Conservation (phyloP, 164 flowering plant genomes). For the Magnolia sinica region DNA sequence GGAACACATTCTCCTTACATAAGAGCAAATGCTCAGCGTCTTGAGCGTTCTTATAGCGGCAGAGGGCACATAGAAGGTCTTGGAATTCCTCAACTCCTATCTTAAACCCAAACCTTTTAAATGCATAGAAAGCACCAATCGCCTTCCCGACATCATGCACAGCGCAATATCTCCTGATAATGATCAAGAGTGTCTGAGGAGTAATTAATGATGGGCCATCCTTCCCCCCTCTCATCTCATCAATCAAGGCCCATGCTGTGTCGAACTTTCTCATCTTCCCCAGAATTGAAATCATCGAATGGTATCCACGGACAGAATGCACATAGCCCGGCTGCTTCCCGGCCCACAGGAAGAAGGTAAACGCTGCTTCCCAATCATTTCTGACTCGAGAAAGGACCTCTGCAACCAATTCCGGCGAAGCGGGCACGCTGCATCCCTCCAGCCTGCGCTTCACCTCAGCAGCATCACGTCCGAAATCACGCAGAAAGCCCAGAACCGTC, state of each 20-base stretch:
- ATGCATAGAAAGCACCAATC: conserved; percentile 68
- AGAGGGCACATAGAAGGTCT: conserved; percentile 64
- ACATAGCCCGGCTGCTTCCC: conserved; percentile 59
- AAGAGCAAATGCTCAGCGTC: conserved; percentile 83
- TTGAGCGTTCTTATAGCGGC: conserved; percentile 77
- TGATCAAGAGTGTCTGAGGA: conserved; percentile 63
- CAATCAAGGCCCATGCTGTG: conserved; percentile 75
- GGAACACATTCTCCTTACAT: conserved; percentile 53
- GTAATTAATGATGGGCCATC: conserved; percentile 49
- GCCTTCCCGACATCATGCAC: conserved; percentile 78
- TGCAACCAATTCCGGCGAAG: conserved; percentile 48
- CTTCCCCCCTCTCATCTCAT: conserved; percentile 62
- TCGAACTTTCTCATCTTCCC: conserved; percentile 83
- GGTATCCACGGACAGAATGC: conserved; percentile 57
- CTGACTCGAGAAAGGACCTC: conserved; percentile 63
- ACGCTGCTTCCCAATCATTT: conserved; percentile 76
- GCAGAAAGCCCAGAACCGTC: conserved; percentile 29
- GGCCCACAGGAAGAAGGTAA: conserved; percentile 82
- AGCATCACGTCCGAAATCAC: conserved; percentile 18
- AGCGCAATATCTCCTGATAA: conserved; percentile 75
- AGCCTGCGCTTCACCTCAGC: conserved; percentile 41
- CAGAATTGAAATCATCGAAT: conserved; percentile 68
- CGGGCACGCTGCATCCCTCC: conserved; percentile 39
- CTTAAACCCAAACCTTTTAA: conserved; percentile 46
- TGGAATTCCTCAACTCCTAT: conserved; percentile 68